Evolutionary conservation across 2,329 filamentous ascomycete species (phyloP).

Genomic region (Xylariaceae sp.): DNA sequence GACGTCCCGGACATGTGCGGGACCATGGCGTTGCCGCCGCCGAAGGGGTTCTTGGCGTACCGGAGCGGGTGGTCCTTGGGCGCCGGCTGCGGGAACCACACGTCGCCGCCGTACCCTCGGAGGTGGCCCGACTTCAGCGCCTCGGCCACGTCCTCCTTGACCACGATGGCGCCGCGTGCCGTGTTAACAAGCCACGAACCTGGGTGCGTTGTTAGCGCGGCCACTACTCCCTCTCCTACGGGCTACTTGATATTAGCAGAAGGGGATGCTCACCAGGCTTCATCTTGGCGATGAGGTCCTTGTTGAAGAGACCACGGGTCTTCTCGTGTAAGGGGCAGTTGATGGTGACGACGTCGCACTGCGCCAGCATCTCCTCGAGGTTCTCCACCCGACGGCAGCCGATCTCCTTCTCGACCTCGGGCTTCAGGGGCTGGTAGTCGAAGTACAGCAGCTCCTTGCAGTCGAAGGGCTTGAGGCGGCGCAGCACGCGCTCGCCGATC

Average conservation of each 20-base stretch:
- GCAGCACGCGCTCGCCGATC: constrained; percentile 96
- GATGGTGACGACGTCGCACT: constrained; percentile 98
- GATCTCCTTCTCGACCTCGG: constrained; percentile 93
- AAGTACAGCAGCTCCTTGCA: constrained; percentile 99
- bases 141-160: constrained; percentile 97
- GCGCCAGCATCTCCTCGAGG: constrained; percentile 90
- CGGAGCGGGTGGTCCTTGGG: constrained; percentile 91
- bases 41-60: constrained; percentile 90
- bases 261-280: constrained; percentile 71
- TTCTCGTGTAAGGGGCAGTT: constrained; percentile 99
- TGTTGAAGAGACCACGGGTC: constrained; percentile 96
- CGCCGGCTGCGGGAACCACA: constrained; percentile 98
- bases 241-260: background rate
- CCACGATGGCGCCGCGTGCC: constrained; percentile 95
- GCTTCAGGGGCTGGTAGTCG: constrained; percentile 91
- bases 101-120: constrained; percentile 83
- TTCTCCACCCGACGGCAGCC: constrained; percentile 85
- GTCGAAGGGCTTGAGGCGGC: constrained; percentile 94
- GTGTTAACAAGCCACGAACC: constrained; percentile 98
- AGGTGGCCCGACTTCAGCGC: constrained; percentile 91
- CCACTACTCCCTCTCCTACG: background rate
- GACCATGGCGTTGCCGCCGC: constrained; percentile 97
- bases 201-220: constrained; percentile 34
- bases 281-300: constrained; percentile 98
- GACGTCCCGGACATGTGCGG: constrained; percentile 99